Conservation (phyloP, 148 eudicot species). For the Amaranthus hypochondriacus region DNA sequence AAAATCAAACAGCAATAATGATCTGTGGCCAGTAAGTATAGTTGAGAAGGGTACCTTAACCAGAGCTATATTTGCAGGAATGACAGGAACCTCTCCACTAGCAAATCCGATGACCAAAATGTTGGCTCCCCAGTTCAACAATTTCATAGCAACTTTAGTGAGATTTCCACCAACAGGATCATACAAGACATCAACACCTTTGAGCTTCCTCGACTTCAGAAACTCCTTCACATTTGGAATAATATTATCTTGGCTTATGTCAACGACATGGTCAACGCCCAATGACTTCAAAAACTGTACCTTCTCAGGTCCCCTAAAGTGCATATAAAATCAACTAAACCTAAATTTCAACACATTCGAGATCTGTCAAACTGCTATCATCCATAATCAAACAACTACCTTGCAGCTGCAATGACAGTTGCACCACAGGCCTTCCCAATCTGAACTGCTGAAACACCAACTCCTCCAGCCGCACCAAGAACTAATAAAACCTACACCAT, state of each 20-base stretch:
- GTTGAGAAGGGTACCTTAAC: conserved; percentile 60
- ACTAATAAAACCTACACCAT: conserved; percentile 73
- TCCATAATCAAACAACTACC: conserved; percentile 35
- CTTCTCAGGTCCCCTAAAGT: conserved; percentile 82
- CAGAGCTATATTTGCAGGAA: conserved; percentile 89
- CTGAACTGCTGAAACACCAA: conserved; percentile 95
- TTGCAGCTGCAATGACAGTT: conserved; percentile 83
- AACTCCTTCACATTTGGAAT: conserved; percentile 77
- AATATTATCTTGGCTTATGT: conserved; percentile 52
- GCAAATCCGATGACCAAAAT: conserved; percentile 94
- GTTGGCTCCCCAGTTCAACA: conserved; percentile 93
- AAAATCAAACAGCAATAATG: not conserved
- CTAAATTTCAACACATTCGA: not conserved
- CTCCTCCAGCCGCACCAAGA: conserved; percentile 99
- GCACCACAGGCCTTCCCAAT: conserved; percentile 92
- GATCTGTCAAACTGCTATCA: not conserved
- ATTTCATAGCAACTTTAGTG: conserved; percentile 69
- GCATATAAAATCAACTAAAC: conserved; percentile 7
- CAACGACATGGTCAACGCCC: conserved; percentile 92
- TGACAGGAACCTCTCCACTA: conserved; percentile 91
- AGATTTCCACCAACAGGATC: conserved; percentile 99
- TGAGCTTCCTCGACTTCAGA: conserved; percentile 67
- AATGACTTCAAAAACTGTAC: conserved; percentile 65
- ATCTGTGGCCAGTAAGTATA: not conserved
- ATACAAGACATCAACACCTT: conserved; percentile 91